phyloP scores from a whole-genome alignment of 116 monocot genomes.

The Posidonia oceanica region DNA sequence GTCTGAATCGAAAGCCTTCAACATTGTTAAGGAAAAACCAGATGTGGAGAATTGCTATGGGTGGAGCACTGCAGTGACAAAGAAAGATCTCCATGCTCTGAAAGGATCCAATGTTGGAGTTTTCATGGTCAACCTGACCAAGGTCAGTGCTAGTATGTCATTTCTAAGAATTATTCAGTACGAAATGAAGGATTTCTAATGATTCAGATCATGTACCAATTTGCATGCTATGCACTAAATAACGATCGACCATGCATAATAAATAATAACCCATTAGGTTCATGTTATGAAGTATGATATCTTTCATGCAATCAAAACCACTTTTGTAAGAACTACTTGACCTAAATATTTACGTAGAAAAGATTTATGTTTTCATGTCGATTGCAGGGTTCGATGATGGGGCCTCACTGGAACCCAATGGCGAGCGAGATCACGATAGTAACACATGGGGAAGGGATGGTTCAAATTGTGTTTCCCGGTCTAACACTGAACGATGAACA shows the following conservation, averaged over 20 bases:
- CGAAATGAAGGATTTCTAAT: no score
- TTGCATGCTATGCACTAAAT: no score
- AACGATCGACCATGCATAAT: no score
- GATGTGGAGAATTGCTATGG: constrained; percentile 80
- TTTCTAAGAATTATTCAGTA: no score
- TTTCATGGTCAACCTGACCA: constrained; percentile 85
- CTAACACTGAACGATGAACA: neutral
- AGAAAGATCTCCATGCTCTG: constrained; percentile 31
- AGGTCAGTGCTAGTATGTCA: constrained; percentile 18
- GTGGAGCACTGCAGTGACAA: constrained; percentile 44
- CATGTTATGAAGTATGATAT: no score
- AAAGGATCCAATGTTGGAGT: constrained; percentile 34
- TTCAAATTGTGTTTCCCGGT: constrained; percentile 38
- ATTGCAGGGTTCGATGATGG: constrained; percentile 67
- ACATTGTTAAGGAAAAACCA: constrained; percentile 31
- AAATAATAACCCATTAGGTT: no score
- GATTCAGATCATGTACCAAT: no score
- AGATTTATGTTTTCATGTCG: neutral
- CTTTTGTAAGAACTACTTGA: no score
- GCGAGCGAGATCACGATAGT: constrained; percentile 60
- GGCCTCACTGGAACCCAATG: constrained; percentile 80
- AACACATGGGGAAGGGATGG: constrained; percentile 40
- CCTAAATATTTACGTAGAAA: no score
- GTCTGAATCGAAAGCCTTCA: constrained; percentile 36
- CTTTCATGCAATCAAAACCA: no score